Evolutionary conservation across 192 early-diverging fungal genomes (phyloP), one percentile per base, ranked within the genome.

Genomic region (Martensiomyces pterosporus): DNA sequence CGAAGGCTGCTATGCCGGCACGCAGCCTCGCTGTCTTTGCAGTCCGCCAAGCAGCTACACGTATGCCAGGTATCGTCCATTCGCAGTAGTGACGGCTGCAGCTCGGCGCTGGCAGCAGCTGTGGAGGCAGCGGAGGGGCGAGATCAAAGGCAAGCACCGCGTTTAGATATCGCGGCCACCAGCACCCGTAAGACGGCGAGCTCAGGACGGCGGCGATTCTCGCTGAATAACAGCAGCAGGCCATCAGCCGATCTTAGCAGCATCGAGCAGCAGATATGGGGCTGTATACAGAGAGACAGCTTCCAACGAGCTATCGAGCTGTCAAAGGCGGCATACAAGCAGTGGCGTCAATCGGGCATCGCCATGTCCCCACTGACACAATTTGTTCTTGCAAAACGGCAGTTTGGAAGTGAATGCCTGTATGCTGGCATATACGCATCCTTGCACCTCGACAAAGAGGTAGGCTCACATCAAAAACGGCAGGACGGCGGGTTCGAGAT

Each of bases 381-480:
- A 27, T 67, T 67, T 46, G 25, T 46, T 4, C 24, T 67, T 15
- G 32, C 41, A 3, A 53, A 59, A 22, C 62, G 62, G 24, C 42
- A 22, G 40, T 56, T 57, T 9, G 25, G 15, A 4, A 21, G 54
- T 10, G 52, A 55, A 17, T 40, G 64, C 16, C 22, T 67, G 9
- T 57, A 55, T 23, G 64, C 52, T 9, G 64, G 64, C 19, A 14
- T 55, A 10, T 49, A 36, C 14, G 57, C 46, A 16, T 27, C 34
- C 5, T 8, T 32, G 29, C 29, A 32, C n/a, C n/a, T n/a, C n/a
- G 29, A 32, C 29, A 32, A 12, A 32, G 12, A 32, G 5, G 29
- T 12, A 12, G 6, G 29, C 19, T 17, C 24, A 46, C 19, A 19
- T 4, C 9, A 17, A 19, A 3, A 12, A 24, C 16, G 15, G 21